Conservation (phyloP, 2,329 filamentous ascomycete genomes). For the Alternaria consortialis region DNA sequence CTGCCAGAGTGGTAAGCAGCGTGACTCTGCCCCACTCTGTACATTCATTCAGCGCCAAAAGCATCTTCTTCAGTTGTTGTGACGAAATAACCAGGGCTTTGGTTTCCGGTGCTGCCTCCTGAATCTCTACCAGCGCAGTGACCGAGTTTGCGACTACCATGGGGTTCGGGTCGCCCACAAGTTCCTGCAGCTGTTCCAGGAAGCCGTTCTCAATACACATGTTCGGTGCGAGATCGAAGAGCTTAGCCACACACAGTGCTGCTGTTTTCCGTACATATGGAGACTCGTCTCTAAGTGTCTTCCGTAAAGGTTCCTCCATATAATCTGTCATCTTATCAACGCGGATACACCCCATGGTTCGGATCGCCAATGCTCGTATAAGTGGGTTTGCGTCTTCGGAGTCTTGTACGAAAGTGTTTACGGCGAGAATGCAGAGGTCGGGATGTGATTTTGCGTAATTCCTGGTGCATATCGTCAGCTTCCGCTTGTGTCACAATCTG, state of each 20-base stretch:
- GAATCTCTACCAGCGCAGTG: constrained; percentile 89
- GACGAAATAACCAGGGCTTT: constrained; percentile 84
- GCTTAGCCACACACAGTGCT: constrained; percentile 95
- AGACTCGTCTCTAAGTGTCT: constrained; percentile 95
- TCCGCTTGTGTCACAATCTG: not conserved
- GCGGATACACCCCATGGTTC: constrained; percentile 98
- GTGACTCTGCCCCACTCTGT: constrained; percentile 98
- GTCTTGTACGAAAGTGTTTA: constrained; percentile 99
- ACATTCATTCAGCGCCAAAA: constrained; percentile 96
- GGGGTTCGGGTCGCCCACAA: constrained; percentile 96
- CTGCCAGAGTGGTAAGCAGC: constrained; percentile 86
- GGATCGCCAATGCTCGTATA: constrained; percentile 91
- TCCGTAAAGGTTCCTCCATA: constrained; percentile 97
- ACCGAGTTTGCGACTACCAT: constrained; percentile 99
- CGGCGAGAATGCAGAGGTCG: constrained; percentile 96
- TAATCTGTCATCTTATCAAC: constrained; percentile 99
- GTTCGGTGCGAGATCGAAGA: constrained; percentile 91
- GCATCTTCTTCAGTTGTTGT: constrained; percentile 87
- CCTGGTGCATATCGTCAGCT: constrained; percentile 61
- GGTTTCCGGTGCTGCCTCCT: constrained; percentile 89
- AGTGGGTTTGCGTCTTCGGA: constrained; percentile 98
- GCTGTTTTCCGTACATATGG: constrained; percentile 98
- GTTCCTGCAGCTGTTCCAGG: constrained; percentile 88
- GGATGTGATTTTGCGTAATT: constrained; percentile 99
- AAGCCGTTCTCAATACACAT: constrained; percentile 98